phyloP scores from a whole-genome alignment of 2,329 filamentous ascomycete species.

The Talaromyces sp. region DNA sequence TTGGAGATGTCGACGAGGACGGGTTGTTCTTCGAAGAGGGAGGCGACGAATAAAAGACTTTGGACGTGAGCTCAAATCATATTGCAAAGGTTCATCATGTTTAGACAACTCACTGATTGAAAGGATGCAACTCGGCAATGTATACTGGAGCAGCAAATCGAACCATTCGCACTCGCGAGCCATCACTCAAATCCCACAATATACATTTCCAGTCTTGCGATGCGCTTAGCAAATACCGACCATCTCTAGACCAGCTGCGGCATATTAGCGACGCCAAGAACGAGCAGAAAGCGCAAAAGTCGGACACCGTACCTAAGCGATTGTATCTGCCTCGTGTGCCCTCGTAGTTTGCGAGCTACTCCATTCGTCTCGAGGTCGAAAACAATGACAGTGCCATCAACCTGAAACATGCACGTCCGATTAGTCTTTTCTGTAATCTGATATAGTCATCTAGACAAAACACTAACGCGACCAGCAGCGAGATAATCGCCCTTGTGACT shows the following conservation, averaged over 20 bases:
- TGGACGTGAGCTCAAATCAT: too few relatives aligned
- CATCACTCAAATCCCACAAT: conserved; percentile 82
- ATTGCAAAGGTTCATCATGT: too few relatives aligned
- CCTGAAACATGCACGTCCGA: conserved; percentile 35
- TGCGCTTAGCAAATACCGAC: conserved; percentile 83
- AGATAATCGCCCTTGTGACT: conserved; percentile 92
- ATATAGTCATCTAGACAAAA: conserved; percentile 1
- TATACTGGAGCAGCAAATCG: conserved; percentile 92
- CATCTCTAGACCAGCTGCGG: conserved; percentile 79
- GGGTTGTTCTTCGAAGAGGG: conserved; percentile 89
- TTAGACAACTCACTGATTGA: conserved; percentile 78
- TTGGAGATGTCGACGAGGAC: conserved; percentile 77
- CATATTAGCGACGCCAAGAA: conserved; percentile 1
- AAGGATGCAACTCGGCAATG: conserved; percentile 90
- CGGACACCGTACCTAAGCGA: conserved; percentile 59
- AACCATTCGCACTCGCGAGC: conserved; percentile 71
- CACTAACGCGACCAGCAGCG: conserved; percentile 75
- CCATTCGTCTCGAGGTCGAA: conserved; percentile 98
- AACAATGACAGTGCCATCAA: conserved; percentile 88
- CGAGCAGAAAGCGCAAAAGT: background rate
- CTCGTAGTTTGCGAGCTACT: conserved; percentile 86
- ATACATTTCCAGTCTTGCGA: conserved; percentile 97
- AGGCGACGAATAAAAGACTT: conserved; percentile 80
- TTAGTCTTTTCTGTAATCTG: conserved; percentile 3
- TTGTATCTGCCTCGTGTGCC: conserved; percentile 90